A percentile compares a stretch with the other conserved stretches of the same genome.
Conservation (phyloP, 345 rosid genomes). For the Litchi chinensis region DNA sequence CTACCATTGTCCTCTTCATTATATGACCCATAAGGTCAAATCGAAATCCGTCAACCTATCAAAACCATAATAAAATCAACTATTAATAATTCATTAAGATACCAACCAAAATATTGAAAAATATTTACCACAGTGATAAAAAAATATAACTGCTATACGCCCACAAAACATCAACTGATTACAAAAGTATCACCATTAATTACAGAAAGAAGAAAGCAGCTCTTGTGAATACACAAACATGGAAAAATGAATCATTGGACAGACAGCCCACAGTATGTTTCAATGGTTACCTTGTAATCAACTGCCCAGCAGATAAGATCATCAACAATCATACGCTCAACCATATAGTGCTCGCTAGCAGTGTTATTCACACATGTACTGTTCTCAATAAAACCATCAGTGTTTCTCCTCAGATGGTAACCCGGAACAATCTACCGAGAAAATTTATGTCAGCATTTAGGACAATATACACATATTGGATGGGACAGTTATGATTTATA, state of each 20-base stretch:
- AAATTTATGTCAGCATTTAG: constrained; percentile 15
- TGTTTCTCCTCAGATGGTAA: constrained; percentile 88
- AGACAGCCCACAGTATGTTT: neutral
- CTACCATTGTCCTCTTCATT: constrained; percentile 89
- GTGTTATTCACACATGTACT: constrained; percentile 93
- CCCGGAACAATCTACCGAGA: constrained; percentile 89
- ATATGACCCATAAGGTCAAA: constrained; percentile 99
- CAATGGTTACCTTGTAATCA: constrained; percentile 73
- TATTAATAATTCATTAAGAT: constrained; percentile 17
- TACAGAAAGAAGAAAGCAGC: constrained; percentile 3
- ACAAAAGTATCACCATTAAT: neutral
- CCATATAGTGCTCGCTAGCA: constrained; percentile 98
- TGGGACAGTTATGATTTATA: neutral
- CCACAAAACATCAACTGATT: neutral
- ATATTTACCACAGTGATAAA: constrained; percentile 7
- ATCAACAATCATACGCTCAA: constrained; percentile 78
- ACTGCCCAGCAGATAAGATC: constrained; percentile 84
- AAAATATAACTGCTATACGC: constrained; percentile 11
- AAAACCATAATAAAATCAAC: constrained; percentile 28
- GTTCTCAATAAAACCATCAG: constrained; percentile 78
- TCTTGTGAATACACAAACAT: constrained; percentile 4
- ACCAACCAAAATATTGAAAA: neutral
- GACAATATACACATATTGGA: neutral
- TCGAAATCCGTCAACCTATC: constrained; percentile 93
- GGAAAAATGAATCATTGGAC: neutral